Evolutionary conservation across 2,329 filamentous ascomycete species (phyloP).

Genomic region (Parasarocladium wereldwijsianum): DNA sequence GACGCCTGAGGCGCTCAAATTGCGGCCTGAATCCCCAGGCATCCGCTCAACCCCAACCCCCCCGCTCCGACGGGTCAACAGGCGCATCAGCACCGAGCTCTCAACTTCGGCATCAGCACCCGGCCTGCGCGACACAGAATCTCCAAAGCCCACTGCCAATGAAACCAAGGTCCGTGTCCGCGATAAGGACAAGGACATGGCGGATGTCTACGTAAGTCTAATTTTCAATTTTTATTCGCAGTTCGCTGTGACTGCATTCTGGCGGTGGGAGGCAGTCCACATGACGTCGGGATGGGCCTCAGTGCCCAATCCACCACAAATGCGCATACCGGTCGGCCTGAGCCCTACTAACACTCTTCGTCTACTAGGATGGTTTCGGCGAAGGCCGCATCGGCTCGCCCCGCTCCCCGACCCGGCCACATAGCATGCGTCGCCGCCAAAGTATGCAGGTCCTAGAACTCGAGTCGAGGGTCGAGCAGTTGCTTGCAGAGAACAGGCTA

Average conservation of each 20-base stretch:
- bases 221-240: slow-evolving; percentile 1
- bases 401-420: slow-evolving; percentile 81
- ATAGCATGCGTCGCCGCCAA: slow-evolving; percentile 90
- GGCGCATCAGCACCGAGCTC: slow-evolving; percentile 61
- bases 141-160: slow-evolving; percentile 51
- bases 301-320: too few species aligned
- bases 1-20: slow-evolving; percentile 37
- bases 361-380: slow-evolving; percentile 73
- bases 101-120: slow-evolving; percentile 13
- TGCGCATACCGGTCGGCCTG: too few species aligned
- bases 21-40: slow-evolving; percentile 50
- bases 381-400: slow-evolving; percentile 77
- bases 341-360: slow-evolving; percentile 9
- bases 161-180: slow-evolving; percentile 60
- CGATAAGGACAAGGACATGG: slow-evolving; percentile 56
- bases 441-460: slow-evolving; percentile 96
- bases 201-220: slow-evolving; percentile 79
- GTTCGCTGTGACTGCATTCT: too few species aligned
- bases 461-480: slow-evolving; percentile 69
- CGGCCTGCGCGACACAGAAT: slow-evolving; percentile 22
- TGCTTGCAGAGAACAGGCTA: slow-evolving; percentile 70
- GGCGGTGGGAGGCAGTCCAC: too few species aligned
- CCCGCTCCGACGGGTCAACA: slow-evolving; percentile 55
- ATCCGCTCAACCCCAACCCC: slow-evolving; percentile 36
- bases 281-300: too few species aligned